These are phyloP conservation scores for Buddleja alternifolia DNA, from an alignment of 257 asterid species.

Conservation along the genomic window DNA sequence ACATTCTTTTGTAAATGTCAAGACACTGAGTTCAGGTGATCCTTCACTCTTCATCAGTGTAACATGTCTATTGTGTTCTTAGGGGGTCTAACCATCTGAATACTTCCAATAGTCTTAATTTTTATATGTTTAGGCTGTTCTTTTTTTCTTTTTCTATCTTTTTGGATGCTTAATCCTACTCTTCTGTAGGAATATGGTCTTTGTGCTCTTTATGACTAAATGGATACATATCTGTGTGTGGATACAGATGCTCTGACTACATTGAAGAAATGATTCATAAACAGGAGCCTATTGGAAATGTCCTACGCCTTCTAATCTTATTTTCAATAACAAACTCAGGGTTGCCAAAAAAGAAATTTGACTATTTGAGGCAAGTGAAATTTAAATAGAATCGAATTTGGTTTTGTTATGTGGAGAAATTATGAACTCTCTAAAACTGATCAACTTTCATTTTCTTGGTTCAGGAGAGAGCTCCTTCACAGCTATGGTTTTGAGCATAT, in stretches of 20 bases:
- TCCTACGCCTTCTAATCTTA: conserved; percentile 78
- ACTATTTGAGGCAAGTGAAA: conserved; percentile 79
- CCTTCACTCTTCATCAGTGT: background rate
- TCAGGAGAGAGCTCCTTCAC: conserved; percentile 95
- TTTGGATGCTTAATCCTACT: conserved; percentile 9
- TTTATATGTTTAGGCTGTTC: background rate
- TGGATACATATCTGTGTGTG: conserved; percentile 19
- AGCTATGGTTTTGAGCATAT: conserved; percentile 98
- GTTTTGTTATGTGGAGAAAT: background rate
- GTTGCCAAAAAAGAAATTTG: conserved; percentile 78
- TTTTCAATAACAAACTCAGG: conserved; percentile 94
- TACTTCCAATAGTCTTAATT: conserved; percentile 18
- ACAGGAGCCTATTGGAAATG: conserved; percentile 85
- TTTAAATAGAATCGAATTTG: background rate
- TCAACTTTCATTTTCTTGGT: conserved; percentile 28
- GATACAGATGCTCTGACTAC: conserved; percentile 85
- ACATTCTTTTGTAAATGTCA: background rate
- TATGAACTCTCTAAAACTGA: background rate
- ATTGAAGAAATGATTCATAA: conserved; percentile 95
- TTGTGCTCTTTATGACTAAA: conserved; percentile 28
- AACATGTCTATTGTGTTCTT: background rate
- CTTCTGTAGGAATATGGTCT: background rate
- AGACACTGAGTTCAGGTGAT: background rate
- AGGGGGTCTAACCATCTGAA: too few relatives aligned
- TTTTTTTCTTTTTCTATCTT: background rate